A percentile compares a stretch with the other conserved stretches of the same genome.
Conservation (phyloP, 306 rosid species). For the Potentilla sterilis region DNA sequence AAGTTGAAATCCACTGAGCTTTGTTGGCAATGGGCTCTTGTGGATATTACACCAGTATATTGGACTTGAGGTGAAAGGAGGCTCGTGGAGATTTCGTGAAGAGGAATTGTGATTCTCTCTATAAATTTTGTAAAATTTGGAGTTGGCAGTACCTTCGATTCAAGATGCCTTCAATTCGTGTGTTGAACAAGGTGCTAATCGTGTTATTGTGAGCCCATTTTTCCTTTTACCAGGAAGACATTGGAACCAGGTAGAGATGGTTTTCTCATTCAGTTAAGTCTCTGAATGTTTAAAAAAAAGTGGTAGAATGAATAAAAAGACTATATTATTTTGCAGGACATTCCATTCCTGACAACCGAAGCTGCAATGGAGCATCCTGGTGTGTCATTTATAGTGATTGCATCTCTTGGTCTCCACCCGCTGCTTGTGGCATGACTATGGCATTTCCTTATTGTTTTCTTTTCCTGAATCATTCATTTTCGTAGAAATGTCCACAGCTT, state of each 20-base stretch:
- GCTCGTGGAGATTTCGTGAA: no score
- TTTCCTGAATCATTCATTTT: neutral
- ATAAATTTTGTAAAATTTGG: constrained; percentile 39
- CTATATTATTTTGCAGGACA: constrained; percentile 50
- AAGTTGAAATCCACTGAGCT: no score
- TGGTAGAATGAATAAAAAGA: neutral
- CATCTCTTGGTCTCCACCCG: constrained; percentile 87
- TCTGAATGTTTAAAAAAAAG: neutral
- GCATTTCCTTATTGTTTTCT: constrained; percentile 4
- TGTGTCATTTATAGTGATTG: constrained; percentile 65
- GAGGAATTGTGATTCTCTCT: neutral
- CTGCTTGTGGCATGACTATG: constrained; percentile 64
- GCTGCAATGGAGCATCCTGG: constrained; percentile 82
- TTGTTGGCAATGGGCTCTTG: no score
- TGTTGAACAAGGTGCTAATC: constrained; percentile 63
- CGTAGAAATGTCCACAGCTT: constrained; percentile 5
- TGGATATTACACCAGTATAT: no score
- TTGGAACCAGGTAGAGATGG: constrained; percentile 69
- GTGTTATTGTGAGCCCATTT: constrained; percentile 72
- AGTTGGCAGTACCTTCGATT: constrained; percentile 88
- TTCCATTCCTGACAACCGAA: constrained; percentile 81
- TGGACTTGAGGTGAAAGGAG: no score
- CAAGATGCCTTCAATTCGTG: constrained; percentile 59
- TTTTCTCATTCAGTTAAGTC: neutral
- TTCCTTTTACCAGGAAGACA: constrained; percentile 91